Evolutionary conservation across 208 protist species (phyloP), one percentile per base, ranked within the genome.

Genomic region (Leishmania mexicana): DNA sequence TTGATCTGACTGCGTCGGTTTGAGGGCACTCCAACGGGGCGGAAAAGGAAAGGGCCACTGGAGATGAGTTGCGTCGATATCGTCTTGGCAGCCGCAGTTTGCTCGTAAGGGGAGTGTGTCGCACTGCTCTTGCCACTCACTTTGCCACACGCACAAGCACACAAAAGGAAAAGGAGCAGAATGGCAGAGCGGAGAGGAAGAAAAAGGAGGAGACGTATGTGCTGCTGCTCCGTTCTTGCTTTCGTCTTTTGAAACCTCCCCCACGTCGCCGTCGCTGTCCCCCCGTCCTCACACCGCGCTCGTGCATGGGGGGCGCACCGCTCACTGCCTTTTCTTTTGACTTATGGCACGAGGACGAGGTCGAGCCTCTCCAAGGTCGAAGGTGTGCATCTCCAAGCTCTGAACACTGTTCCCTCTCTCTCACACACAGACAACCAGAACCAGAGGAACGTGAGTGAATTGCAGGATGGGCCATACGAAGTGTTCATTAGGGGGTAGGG

Each of bases 171-270:
- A 24, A 40, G 3, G 64, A 40, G 11, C 17, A 2, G 17, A 42
- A 2, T 10, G 42, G 17, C 35, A 35, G 31, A 8, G 24, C 24
- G 64, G 64, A 42, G 35, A 21, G 35, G 17, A 40, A 24, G 31
- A n/a, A 38, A 3, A 35, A 19, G 15, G 24, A 10, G 35, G 64
- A 68, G 31, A 40, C 31, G 0, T 2, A 70, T 31, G 3, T 67
- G 58, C 35, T 8, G 68, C 24, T 78, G 51, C 51, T 84, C 70
- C 78, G 51, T 4, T 54, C 4, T 74, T 67, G 21, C 51, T 83
- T 45, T 38, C 3, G 51, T 28, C n/a, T 13, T 21, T 71, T 49
- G 73, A 64, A 51, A 60, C 17, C 47, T 75, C 7, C 28, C 78
- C 65, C 78, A 42, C 78, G 13, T 79, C 45, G 19, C 47, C 40